Evolutionary conservation across 2,329 filamentous ascomycete species (phyloP), one percentile per base, ranked within the genome.

Genomic region (Trichoderma afroharzianum): DNA sequence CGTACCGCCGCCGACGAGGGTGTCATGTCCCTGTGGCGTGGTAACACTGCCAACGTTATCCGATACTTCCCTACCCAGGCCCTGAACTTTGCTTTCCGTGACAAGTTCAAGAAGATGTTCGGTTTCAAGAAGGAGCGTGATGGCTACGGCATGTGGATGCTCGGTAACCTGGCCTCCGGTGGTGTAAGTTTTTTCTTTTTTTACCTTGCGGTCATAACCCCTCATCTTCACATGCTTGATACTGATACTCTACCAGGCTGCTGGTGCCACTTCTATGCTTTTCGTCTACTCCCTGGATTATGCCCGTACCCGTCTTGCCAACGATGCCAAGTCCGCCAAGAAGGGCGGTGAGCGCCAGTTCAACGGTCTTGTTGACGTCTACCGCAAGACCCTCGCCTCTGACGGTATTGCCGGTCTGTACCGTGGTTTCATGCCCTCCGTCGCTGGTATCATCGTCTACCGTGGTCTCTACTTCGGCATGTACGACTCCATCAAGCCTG

Each of bases 201-300:
- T 50, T 11, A 26, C 14, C 62, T 33, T 3, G 24, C 47, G 33
- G 28, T 28, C 24, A 57, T 43, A 69, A 63, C 68, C 33, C 26
- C 53, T 62, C 33, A 69, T n/a, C 28, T 26, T 47, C 39, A 47
- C 47, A 12, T n/a, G 64, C 61, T 59, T 50, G 30, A 33, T 47
- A 18, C 43, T 61, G 68, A 47, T n/a, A 62, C 33, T 28, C 39
- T 55, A 21, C 39, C 77, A 94, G 92, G 91, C 94, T 85, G 96
- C 96, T 85, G 96, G 96, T 97, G 96, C 96, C 88, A 99, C 96
- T 83, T 99, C 96, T 78, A 94, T 99, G 81, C 91, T 98, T 82
- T 99, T 99, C 92, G 96, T 99, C 91, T 99, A 99, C 94, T 99
- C 96, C 77, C 94, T 99, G 84, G 96, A 99, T 88, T 99, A 98